Conservation (phyloP, 495 filamentous ascomycete species). For the Staphylotrichum tortipilum region DNA sequence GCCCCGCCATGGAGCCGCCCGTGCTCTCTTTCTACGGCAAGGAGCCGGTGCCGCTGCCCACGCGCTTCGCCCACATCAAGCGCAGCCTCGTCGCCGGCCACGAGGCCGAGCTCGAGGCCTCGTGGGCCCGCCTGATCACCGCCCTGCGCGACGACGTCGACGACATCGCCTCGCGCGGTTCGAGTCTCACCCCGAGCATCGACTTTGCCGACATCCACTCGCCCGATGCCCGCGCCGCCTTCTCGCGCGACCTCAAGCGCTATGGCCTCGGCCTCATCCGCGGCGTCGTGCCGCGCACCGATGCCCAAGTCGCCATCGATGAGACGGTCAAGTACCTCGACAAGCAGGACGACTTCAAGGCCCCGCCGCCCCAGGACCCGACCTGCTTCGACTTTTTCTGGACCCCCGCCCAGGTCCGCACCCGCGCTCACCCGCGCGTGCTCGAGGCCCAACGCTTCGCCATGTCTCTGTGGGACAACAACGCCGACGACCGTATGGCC, state of each 20-base stretch:
- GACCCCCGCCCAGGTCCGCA: conserved; percentile 72
- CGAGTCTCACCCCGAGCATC: conserved; percentile 55
- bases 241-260: conserved; percentile 48
- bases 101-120: conserved; percentile 54
- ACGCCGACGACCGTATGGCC: conserved; percentile 49
- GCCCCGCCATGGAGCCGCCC: conserved; percentile 57
- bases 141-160: conserved; percentile 51
- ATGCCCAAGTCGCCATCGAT: conserved; percentile 50
- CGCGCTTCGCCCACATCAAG: conserved; percentile 73
- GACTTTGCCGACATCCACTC: conserved; percentile 51
- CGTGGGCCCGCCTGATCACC: conserved; percentile 63
- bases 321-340: conserved; percentile 54
- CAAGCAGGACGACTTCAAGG: conserved; percentile 45
- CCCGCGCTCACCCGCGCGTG: conserved; percentile 67
- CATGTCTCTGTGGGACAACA: conserved; percentile 76
- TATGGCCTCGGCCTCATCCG: conserved; percentile 60
- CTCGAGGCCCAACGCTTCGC: conserved; percentile 68
- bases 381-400: conserved; percentile 92
- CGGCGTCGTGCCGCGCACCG: conserved; percentile 50
- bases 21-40: conserved; percentile 66
- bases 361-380: conserved; percentile 48
- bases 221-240: conserved; percentile 40
- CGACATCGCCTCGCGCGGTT: conserved; percentile 39
- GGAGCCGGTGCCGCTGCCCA: conserved; percentile 62
- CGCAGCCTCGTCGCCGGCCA: conserved; percentile 53